These are phyloP conservation scores for Monosporascus sp. DNA, from an alignment of 2,329 filamentous ascomycete species.

Conservation along the genomic window DNA sequence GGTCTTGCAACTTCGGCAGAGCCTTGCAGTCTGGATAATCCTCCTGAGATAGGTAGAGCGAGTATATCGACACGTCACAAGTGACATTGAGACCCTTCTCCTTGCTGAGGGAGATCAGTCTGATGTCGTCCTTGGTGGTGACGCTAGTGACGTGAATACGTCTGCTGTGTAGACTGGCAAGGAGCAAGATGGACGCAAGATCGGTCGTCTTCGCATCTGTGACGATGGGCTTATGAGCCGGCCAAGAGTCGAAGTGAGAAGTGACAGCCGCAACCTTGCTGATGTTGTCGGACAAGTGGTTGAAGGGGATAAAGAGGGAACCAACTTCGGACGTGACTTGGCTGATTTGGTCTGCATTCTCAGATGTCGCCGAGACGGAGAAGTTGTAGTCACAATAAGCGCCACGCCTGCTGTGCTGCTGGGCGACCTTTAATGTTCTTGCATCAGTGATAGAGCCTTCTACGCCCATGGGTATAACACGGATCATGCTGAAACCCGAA, in stretches of 20 bases:
- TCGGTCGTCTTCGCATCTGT: conserved; percentile 78
- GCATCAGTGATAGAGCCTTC: conserved; percentile 70
- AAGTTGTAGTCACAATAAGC: conserved; percentile 76
- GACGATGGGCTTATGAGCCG: conserved; percentile 70
- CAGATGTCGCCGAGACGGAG: conserved; percentile 68
- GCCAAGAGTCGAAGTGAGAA: conserved; percentile 74
- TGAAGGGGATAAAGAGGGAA: conserved; percentile 78
- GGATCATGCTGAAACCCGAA: conserved; percentile 74
- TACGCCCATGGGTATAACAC: conserved; percentile 70
- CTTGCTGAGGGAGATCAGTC: conserved; percentile 71
- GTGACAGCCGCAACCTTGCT: conserved; percentile 77
- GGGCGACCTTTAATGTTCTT: conserved; percentile 63
- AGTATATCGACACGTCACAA: conserved; percentile 77
- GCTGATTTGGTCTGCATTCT: conserved; percentile 70
- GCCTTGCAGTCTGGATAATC: conserved; percentile 64
- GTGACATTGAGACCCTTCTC: conserved; percentile 77
- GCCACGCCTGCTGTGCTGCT: conserved; percentile 63
- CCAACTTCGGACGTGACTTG: conserved; percentile 69
- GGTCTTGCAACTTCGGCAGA: conserved; percentile 63
- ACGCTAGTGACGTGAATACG: conserved; percentile 77
- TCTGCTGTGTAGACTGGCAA: conserved; percentile 72
- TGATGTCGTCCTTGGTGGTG: conserved; percentile 76
- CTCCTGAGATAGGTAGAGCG: conserved; percentile 66
- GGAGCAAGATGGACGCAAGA: conserved; percentile 71
- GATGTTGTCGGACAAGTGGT: conserved; percentile 75